These are phyloP conservation scores for Fagopyrum tataricum DNA, from an alignment of 148 eudicot genomes.

Conservation along the genomic window DNA sequence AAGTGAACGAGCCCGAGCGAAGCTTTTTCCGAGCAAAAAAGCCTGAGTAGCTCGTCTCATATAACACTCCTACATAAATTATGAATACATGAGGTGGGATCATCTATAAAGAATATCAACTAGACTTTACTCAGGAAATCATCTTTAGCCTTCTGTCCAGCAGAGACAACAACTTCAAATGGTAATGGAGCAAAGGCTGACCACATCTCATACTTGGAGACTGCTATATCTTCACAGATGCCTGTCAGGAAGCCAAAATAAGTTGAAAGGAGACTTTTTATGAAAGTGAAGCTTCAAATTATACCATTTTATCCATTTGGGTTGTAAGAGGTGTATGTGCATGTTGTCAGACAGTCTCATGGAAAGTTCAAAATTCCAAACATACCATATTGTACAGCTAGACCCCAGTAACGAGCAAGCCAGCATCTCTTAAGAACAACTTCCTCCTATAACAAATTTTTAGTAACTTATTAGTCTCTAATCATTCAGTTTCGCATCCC, in stretches of 20 bases:
- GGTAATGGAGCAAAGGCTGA: conserved; percentile 96
- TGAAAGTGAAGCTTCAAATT: not conserved
- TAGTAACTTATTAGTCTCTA: conserved; percentile 6
- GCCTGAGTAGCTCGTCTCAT: too few relatives aligned
- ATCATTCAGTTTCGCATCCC: not conserved
- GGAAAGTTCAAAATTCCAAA: not conserved
- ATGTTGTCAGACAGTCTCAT: not conserved
- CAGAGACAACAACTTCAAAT: conserved; percentile 91
- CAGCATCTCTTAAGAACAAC: conserved; percentile 98
- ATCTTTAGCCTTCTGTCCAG: conserved; percentile 94
- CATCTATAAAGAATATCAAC: conserved; percentile 22
- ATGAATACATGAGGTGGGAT: not conserved
- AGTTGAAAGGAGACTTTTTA: not conserved
- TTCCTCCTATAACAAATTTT: conserved; percentile 56
- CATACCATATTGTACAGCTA: conserved; percentile 83
- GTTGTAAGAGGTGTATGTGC: not conserved
- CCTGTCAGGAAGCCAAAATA: conserved; percentile 33
- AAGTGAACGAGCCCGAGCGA: too few relatives aligned
- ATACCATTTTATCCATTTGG: not conserved
- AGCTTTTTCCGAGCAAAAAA: too few relatives aligned
- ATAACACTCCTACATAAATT: not conserved
- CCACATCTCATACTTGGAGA: conserved; percentile 83
- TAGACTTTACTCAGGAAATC: conserved; percentile 52
- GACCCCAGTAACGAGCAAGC: conserved; percentile 99
- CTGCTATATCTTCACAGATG: conserved; percentile 86